Base-by-base conservation (phyloP, 75 land plant species). In the Cunninghamia lanceolata region DNA sequence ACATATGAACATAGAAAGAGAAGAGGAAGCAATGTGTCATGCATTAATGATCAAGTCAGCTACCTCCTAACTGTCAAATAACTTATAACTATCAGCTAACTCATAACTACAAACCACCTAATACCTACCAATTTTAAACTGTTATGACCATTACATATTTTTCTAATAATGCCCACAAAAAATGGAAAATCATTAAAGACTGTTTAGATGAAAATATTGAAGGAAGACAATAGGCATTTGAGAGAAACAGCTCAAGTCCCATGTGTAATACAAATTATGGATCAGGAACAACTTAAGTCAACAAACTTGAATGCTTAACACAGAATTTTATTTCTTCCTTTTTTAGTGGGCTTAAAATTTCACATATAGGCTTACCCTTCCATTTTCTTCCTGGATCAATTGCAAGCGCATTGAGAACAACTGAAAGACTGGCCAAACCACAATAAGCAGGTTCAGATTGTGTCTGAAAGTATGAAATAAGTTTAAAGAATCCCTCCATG, bases 401-500 rank as follows among this genome's bases (percentile, higher is more conserved):
- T 28, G 96, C 85, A 82, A 96, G 96, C 25, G 99, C 95, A 91
- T 96, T 96, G 74, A 96, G 89, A 16, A 96, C 99, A 86, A 95
- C 89, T n/a, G 96, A 88, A 14, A 96, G 92, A 74, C 91, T 90
- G 5, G 97, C 93, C 87, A 96, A 85, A n/a, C 96, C 99, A 89
- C 99, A 96, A 85, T 89, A 96, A 5, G 99, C 97, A 77, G 97
- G 99, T 84, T 96, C 97, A 16, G 97, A 95, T 84, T 96, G 99
- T 39, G 99, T 96, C 85, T 95, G 97, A 59, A 93, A 95, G 82
- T 96, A 85, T 30, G 96, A 93, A 74, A 96, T 92, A 52, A 96
- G 78, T 82, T 88, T 94, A 84, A 91, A 96, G 82, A 96, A 96
- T 46, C 94, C 94, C 86, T 95, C 97, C 99, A 95, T 92, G 0